Base-by-base conservation (phyloP, 441 rosid genomes). In the Brassica hybrid region DNA sequence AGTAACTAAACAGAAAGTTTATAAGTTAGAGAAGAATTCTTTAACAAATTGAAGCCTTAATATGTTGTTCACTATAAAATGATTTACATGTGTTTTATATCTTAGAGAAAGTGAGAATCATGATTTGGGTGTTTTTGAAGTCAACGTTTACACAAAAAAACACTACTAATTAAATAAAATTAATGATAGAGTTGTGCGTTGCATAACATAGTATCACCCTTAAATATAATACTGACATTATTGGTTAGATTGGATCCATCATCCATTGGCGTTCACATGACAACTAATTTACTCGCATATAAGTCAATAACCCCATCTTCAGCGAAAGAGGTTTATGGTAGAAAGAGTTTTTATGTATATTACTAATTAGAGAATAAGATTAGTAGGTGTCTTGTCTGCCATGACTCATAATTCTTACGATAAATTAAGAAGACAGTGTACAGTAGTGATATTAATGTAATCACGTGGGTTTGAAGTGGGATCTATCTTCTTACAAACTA, bases 221-320 rank as follows among this genome's bases (percentile, higher is more conserved):
- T 21, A 19, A 21, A 54, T 38, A 23, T 54, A 43, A 21, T 61
- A 61, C 14, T 64, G 66, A 27, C 32, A 57, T 70, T 62, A 69
- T 66, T 66, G 58, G n/a, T 65, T 14, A 66, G 12, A 25, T 25
- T 67, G 71, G 59, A 30, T 25, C 61, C n/a, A n/a, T n/a, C n/a
- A n/a, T n/a, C n/a, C 4, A 41, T 9, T 63, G 27, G 66, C 52
- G 6, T 64, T 63, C 60, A 64, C 71, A 71, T 71, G 65, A 63
- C 65, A 52, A 32, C 10, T 10, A 60, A 9, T 48, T 16, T 50
- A 4, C 36, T 18, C n/a, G 34, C 66, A 58, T 71, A 34, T 59
- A 69, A 69, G 57, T 54, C 69, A 69, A 62, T 62, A 50, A 69
- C n/a, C 63, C 36, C 34, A 71, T 70, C 34, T 54, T 32, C 65